Evolutionary conservation across 208 protist genomes (phyloP), one percentile per base, ranked within the genome.

Genomic region (Acanthamoeba healyi): DNA sequence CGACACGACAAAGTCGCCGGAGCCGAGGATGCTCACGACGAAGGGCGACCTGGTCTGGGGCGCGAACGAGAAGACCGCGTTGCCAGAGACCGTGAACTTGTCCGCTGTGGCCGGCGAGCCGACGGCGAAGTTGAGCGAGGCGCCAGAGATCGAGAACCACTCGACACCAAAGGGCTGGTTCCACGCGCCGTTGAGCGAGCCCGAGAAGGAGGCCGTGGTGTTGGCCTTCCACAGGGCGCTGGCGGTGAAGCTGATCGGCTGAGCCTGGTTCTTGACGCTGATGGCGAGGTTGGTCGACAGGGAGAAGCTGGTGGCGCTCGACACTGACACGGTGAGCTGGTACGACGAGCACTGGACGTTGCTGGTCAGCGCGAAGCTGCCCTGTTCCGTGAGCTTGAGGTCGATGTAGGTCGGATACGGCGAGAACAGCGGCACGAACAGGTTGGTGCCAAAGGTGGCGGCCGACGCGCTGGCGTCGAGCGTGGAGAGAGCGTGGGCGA

Each of bases 351-450:
- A 88, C 54, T 88, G 49, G 32, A 88, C 61, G 79, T 15, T 61
- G 79, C 46, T 88, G 29, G 49, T 63, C 44, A 88, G 54, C 6
- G 79, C 49, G 38, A 88, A 88, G 54, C 29, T 58, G 44, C 79
- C 79, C 54, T 56, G 49, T 44, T 88, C 79, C 44, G 49, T 88
- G n/a, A 88, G 54, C 54, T 56, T 88, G 26, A 88, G 54, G 79
- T 36, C 26, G 34, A 88, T 36, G 36, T 88, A 54, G 29, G 22
- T 29, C 54, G 79, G 79, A 26, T 88, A 36, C 14, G 44, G 17
- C 49, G 49, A 65, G 79, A 42, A 88, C 29, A 88, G 44, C 32
- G 79, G 79, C 24, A 88, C 32, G 46, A 46, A 88, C 17, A 88
- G 79, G 2, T 56, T 17, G 34, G 79, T 61, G 42, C 32, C 46